Evolutionary conservation across 768 basidiomycete genomes (phyloP).

Genomic region (Trametes meyenii): DNA sequence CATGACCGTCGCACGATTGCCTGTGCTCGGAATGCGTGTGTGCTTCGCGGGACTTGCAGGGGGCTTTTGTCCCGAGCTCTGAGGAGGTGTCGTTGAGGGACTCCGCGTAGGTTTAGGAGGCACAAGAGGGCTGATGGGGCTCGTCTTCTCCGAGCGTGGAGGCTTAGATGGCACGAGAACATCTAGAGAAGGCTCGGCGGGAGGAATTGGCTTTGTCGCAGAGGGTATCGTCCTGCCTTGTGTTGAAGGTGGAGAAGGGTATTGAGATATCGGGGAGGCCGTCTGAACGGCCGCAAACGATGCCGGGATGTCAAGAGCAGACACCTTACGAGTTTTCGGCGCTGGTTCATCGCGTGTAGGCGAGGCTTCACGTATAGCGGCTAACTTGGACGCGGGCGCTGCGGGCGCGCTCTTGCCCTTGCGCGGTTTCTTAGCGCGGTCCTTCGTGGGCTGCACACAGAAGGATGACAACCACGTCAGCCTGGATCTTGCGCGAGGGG

Average conservation of each 20-base stretch:
- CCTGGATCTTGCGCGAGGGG: constrained; percentile 19
- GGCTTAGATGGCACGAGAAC: constrained; percentile 8
- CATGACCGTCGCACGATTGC: constrained; percentile 74
- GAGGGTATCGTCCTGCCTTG: constrained; percentile 2
- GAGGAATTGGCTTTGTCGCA: neutral
- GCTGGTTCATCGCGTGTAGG: constrained; percentile 4
- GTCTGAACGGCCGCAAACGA: neutral
- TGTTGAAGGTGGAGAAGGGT: constrained; percentile 17
- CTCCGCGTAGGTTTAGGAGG: constrained; percentile 7
- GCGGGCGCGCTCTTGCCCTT: constrained; percentile 42
- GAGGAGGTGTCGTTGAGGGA: constrained; percentile 13
- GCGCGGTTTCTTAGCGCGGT: constrained; percentile 68
- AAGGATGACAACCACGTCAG: constrained; percentile 23
- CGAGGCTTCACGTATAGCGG: constrained; percentile 12
- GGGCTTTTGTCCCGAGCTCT: constrained; percentile 10
- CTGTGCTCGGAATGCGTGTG: constrained; percentile 66
- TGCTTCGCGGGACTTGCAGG: constrained; percentile 45
- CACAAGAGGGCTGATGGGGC: constrained; percentile 12
- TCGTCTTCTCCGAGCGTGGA: constrained; percentile 3
- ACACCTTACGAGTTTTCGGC: neutral
- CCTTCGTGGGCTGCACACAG: constrained; percentile 67
- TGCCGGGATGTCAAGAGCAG: neutral
- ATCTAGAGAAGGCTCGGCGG: no score
- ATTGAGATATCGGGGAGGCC: constrained; percentile 4
- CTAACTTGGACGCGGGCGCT: constrained; percentile 7